Base-by-base conservation (phyloP, 1,139 yeast species). In the Yamadazyma diddensiae region DNA sequence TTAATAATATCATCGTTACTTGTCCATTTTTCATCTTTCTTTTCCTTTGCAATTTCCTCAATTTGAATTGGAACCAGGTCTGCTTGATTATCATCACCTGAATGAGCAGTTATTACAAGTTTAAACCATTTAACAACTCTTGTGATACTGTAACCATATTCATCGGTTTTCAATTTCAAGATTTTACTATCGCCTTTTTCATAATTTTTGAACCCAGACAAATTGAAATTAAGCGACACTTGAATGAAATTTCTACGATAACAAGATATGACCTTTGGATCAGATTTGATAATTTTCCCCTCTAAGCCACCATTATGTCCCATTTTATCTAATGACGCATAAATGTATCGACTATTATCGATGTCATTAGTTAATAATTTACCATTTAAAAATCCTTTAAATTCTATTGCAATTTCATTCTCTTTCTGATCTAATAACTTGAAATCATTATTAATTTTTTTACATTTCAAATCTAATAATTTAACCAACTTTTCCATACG, bases 181-280 rank as follows among this genome's bases (percentile, higher is more conserved):
- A 63, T 45, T 34, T 60, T 62, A 11, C 52, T 42, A 14, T 52
- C 53, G 12, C 42, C 30, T 15, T 48, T 42, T 17, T 41, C 29
- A 28, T 41, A 34, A 24, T 36, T 30, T 21, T 47, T 44, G 30
- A 62, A 52, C 2, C 68, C 68, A 5, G 52, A 48, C 21, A 68
- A 47, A 31, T 58, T 61, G 53, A 68, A 49, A 39, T 62, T 60
- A 33, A 67, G 38, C 11, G 60, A 50, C 9, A 67, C 46, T 40
- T 65, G 73, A 34, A 70, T 64, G 42, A 55, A 66, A 42, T 70
- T 70, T 37, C 77, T 48, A 37, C 77, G 50, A 47, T 70, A 70
- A 43, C 75, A 70, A 10, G 71, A 63, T 17, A 70, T 59, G 14
- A 68, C 69, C 38, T 53, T 61, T 7, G 73, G 70, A 33, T 59